Conservation (phyloP, 179 eudicot genomes). For the Spinacia oleracea region DNA sequence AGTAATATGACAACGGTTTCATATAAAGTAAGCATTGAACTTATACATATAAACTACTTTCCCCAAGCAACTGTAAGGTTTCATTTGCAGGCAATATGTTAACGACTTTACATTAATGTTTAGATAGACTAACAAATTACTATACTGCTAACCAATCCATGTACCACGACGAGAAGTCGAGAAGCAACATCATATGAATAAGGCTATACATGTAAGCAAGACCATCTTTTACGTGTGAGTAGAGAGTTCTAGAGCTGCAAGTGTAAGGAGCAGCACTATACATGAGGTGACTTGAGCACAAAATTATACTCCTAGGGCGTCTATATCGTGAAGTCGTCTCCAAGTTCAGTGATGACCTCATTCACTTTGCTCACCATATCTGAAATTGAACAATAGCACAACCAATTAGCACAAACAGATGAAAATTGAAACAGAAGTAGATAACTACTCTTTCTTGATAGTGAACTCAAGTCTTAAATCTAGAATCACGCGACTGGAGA, state of each 20-base stretch:
- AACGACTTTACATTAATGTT: neutral
- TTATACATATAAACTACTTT: neutral
- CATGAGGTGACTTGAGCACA: neutral
- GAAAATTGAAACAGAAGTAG: neutral
- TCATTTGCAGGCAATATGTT: neutral
- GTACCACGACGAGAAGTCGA: neutral
- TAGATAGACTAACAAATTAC: neutral
- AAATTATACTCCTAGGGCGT: neutral
- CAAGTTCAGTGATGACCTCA: conserved; percentile 59
- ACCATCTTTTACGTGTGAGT: neutral
- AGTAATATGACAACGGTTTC: neutral
- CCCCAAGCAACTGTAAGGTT: neutral
- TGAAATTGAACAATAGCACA: conserved; percentile 29
- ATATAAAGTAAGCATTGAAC: neutral
- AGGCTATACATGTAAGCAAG: neutral
- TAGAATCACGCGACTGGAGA: neutral
- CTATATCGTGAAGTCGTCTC: conserved; percentile 42
- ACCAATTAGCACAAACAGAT: conserved; percentile 8
- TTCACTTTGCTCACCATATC: conserved; percentile 68
- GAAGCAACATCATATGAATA: neutral
- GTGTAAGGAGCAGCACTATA: neutral
- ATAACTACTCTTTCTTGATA: neutral
- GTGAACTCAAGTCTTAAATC: neutral
- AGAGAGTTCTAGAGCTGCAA: neutral
- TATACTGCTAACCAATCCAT: neutral